Evolutionary conservation across 257 asterid species (phyloP), one percentile per base, ranked within the genome.

Genomic region (Osmanthus fragrans): DNA sequence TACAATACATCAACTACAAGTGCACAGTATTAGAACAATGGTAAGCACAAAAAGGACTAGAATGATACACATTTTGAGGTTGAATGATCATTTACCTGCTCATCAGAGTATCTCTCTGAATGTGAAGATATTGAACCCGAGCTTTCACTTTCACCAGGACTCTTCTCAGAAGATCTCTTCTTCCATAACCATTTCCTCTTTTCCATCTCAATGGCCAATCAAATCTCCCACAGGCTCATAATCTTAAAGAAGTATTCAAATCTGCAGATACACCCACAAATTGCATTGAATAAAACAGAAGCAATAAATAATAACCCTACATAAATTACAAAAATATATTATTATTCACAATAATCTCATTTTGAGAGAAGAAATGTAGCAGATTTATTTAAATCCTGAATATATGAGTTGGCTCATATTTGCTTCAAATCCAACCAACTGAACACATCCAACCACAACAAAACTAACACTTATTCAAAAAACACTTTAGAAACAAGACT

Each of bases 101-200:
- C 97, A 79, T 88, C 95, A 8, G 90, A 91, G 81, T 72, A 83
- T 85, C 91, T 86, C 85, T 89, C 90, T 4, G 94, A 89, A 77
- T 84, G 86, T 18, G 92, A 88, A 68, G 92, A 87, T 84, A 87
- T 68, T 15, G 92, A 89, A 40, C 88, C 91, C 0, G 94, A 87
- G 85, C 94, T 88, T 72, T 90, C 97, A 51, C 89, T 87, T 80
- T 88, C 95, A 29, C 95, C 95, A 0, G 94, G 88, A 76, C 94
- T 87, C 85, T 88, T 86, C 77, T 90, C 97, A 1, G 91, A 85
- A 74, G 90, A 78, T 79, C 81, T 87, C 82, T 83, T 92, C 84
- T 87, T 92, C 97, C 94, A 92, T 74, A 86, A 81, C 96, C 97
- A 92, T 75, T 92, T 92, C 84, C 91, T 85, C 81, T 88, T 88